A percentile compares a stretch with the other conserved stretches of the same genome.
Evolutionary conservation across 441 rosid species (phyloP).

Genomic region (Erysimum cheiri): DNA sequence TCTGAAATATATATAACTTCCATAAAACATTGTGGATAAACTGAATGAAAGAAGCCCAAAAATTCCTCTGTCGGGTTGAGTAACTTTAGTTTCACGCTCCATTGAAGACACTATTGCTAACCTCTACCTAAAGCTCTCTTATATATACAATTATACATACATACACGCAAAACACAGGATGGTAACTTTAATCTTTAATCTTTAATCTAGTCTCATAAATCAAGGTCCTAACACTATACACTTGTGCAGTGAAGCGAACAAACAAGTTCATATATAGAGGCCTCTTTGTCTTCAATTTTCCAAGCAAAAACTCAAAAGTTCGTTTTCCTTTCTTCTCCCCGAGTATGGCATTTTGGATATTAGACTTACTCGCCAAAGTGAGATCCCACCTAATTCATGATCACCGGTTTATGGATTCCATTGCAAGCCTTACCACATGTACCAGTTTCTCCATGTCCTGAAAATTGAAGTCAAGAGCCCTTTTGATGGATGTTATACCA

Average conservation of each 20-base stretch:
- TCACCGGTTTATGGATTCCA: constrained; percentile 45
- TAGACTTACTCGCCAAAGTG: background rate
- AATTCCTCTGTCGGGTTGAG: background rate
- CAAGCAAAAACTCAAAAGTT: background rate
- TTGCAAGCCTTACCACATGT: constrained; percentile 44
- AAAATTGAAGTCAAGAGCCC: constrained; percentile 42
- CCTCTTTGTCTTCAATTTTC: constrained; percentile 21
- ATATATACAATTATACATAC: background rate
- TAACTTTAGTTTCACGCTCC: background rate
- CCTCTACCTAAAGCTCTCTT: constrained; percentile 16
- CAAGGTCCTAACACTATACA: constrained; percentile 33
- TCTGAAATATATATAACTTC: no score
- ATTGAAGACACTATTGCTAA: background rate
- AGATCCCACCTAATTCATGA: constrained; percentile 4
- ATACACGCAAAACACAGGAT: constrained; percentile 17
- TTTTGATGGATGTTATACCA: constrained; percentile 40
- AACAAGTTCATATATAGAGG: constrained; percentile 19
- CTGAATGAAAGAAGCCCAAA: background rate
- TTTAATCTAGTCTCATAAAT: constrained; percentile 28
- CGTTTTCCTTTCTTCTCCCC: constrained; percentile 8
- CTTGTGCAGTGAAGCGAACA: background rate
- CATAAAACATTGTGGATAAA: no score
- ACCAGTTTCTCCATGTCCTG: constrained; percentile 44
- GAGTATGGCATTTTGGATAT: background rate
- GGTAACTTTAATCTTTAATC: constrained; percentile 22